Conservation (phyloP, 805 yeast genomes). For the Candida vartiovaarae region DNA sequence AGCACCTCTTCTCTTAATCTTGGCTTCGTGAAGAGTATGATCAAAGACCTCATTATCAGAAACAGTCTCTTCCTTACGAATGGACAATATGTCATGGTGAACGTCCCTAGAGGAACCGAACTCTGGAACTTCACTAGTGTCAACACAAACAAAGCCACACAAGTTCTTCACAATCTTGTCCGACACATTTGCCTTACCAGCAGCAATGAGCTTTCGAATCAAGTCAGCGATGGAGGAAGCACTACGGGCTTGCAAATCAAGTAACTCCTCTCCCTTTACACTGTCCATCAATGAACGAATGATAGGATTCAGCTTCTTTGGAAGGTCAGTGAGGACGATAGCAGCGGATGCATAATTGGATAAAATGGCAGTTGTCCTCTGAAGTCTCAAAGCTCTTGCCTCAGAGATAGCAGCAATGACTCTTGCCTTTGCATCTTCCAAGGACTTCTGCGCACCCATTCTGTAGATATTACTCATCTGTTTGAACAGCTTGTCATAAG, state of each 20-base stretch:
- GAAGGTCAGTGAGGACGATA: slow-evolving; percentile 59
- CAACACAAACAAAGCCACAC: slow-evolving; percentile 91
- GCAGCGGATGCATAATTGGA: slow-evolving; percentile 75
- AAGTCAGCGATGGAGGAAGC: slow-evolving; percentile 63
- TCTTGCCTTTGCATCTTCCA: slow-evolving; percentile 74
- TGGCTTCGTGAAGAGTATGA: slow-evolving; percentile 63
- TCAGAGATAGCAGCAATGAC: slow-evolving; percentile 61
- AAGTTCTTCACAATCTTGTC: slow-evolving; percentile 86
- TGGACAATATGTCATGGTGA: slow-evolving; percentile 56
- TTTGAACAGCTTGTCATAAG: slow-evolving; percentile 58
- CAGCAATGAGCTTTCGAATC: slow-evolving; percentile 47
- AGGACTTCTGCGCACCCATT: slow-evolving; percentile 59
- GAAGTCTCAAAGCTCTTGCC: slow-evolving; percentile 45
- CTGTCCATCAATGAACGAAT: slow-evolving; percentile 91
- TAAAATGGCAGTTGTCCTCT: slow-evolving; percentile 52
- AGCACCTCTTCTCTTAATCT: slow-evolving; percentile 81
- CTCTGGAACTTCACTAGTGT: slow-evolving; percentile 93
- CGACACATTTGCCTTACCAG: slow-evolving; percentile 64
- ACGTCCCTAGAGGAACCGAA: slow-evolving; percentile 57
- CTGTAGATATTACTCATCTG: slow-evolving; percentile 62
- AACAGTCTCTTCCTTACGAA: slow-evolving; percentile 66
- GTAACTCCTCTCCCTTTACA: slow-evolving; percentile 66
- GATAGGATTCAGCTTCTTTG: slow-evolving; percentile 80
- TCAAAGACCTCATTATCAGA: slow-evolving; percentile 59
- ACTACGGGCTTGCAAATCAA: slow-evolving; percentile 60